Conservation (phyloP, 176 grass and related monocot species). For the Poa annua region DNA sequence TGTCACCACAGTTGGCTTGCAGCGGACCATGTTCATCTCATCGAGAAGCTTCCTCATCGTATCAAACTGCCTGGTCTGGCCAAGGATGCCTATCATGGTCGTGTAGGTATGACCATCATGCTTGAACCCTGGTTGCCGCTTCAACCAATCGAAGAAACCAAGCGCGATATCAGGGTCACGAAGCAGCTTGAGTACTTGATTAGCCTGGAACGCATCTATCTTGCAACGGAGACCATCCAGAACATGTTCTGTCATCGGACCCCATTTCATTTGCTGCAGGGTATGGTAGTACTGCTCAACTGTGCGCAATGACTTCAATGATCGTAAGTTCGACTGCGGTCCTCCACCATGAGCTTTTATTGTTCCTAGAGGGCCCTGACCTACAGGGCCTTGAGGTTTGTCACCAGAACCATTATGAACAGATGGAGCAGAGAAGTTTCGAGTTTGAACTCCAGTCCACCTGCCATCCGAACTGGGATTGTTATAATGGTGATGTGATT, state of each 20-base stretch:
- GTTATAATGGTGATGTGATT: conserved; percentile 56
- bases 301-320: conserved; percentile 56
- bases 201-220: conserved; percentile 80
- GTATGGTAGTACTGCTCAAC: conserved; percentile 89
- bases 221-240: conserved; percentile 77
- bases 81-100: conserved; percentile 95
- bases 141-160: conserved; percentile 94
- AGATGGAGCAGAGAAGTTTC: conserved; percentile 37
- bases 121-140: conserved; percentile 80
- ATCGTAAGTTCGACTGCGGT: conserved; percentile 53
- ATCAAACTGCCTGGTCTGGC: conserved; percentile 82
- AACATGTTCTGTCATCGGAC: conserved; percentile 69
- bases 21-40: conserved; percentile 75
- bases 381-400: conserved; percentile 50
- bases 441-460: conserved; percentile 45
- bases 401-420: conserved; percentile 49
- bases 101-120: conserved; percentile 97
- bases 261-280: conserved; percentile 88
- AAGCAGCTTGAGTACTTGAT: conserved; percentile 93
- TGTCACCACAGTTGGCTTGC: conserved; percentile 87
- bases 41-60: conserved; percentile 78
- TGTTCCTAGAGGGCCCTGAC: conserved; percentile 45
- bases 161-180: conserved; percentile 70
- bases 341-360: conserved; percentile 55
- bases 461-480: conserved; percentile 57